Conservation (phyloP, 2,329 filamentous ascomycete genomes). For the Paraphoma sp. region DNA sequence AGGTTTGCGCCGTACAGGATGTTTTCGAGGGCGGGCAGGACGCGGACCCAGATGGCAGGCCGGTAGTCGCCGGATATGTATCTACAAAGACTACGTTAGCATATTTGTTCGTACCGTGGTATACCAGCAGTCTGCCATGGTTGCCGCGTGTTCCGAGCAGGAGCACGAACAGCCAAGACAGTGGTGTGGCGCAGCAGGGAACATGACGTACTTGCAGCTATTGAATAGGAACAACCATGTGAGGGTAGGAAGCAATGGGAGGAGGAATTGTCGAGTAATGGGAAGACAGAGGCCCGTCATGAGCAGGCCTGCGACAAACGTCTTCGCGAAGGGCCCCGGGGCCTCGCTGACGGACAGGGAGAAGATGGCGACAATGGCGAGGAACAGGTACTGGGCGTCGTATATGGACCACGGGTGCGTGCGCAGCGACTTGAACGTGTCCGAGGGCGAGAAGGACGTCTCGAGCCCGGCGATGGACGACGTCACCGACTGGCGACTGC, state of each 20-base stretch:
- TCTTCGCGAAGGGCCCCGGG: slow-evolving; percentile 80
- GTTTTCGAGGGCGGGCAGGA: slow-evolving; percentile 92
- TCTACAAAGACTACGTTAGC: slow-evolving; percentile 55
- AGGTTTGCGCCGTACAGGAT: slow-evolving; percentile 95
- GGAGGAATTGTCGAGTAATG: slow-evolving; percentile 86
- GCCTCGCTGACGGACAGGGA: slow-evolving; percentile 81
- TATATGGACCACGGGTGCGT: slow-evolving; percentile 81
- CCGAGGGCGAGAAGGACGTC: slow-evolving; percentile 80
- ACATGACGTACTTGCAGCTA: slow-evolving; percentile 78
- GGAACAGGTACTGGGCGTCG: slow-evolving; percentile 83
- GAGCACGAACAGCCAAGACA: slow-evolving; percentile 4
- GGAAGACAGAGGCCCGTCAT: slow-evolving; percentile 78
- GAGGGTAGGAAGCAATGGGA: slow-evolving; percentile 84
- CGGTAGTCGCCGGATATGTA: slow-evolving; percentile 90
- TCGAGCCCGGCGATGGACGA: slow-evolving; percentile 78
- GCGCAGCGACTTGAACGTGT: slow-evolving; percentile 77
- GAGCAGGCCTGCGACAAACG: slow-evolving; percentile 70
- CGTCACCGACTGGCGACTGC: slow-evolving; percentile 69
- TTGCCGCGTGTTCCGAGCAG: slow-evolving; percentile 6
- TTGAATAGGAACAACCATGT: slow-evolving; percentile 92
- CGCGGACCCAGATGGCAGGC: slow-evolving; percentile 93
- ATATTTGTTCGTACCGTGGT: slow-evolving; percentile 9
- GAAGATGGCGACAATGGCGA: slow-evolving; percentile 79
- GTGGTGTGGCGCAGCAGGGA: slow-evolving; percentile 3
- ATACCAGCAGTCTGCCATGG: not conserved